Evolutionary conservation across 1,139 yeast genomes (phyloP).

Genomic region (Blastobotrys raffinosifermentans): DNA sequence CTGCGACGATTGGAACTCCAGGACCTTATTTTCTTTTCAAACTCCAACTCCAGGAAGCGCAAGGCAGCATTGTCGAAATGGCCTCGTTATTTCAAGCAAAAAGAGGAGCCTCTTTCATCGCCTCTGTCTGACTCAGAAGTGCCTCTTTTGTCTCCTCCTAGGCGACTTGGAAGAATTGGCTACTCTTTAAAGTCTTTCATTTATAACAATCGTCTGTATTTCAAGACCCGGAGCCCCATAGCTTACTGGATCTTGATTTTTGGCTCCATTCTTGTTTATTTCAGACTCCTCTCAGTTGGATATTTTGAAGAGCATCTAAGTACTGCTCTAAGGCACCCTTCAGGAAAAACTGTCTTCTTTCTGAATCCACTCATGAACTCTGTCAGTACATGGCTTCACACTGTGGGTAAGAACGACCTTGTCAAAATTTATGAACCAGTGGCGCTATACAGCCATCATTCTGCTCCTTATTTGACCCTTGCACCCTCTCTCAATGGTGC

Average conservation of each 20-base stretch:
- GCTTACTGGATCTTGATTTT: constrained; percentile 6
- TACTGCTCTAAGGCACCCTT: constrained; percentile 8
- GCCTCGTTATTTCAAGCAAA: too few species aligned
- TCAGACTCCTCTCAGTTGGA: constrained; percentile 9
- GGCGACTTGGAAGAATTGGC: not conserved
- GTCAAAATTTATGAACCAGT: constrained; percentile 14
- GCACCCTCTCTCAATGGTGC: constrained; percentile 1
- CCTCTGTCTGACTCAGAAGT: not conserved
- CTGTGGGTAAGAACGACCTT: not conserved
- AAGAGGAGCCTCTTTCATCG: too few species aligned
- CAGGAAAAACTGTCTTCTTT: constrained; percentile 11
- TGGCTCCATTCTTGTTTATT: constrained; percentile 4
- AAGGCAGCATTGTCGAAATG: too few species aligned
- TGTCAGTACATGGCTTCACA: constrained; percentile 3
- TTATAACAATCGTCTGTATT: constrained; percentile 3
- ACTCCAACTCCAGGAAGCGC: not conserved
- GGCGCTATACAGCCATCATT: constrained; percentile 8
- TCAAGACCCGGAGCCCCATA: constrained; percentile 7
- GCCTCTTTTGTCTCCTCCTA: not conserved
- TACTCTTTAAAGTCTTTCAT: not conserved
- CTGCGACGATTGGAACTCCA: constrained; percentile 55
- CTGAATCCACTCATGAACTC: constrained; percentile 7
- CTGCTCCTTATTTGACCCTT: not conserved
- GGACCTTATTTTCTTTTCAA: constrained; percentile 37
- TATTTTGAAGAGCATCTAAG: not conserved